Evolutionary conservation across 2,329 filamentous ascomycete genomes (phyloP).

Genomic region (Ramularia collo-cygni): DNA sequence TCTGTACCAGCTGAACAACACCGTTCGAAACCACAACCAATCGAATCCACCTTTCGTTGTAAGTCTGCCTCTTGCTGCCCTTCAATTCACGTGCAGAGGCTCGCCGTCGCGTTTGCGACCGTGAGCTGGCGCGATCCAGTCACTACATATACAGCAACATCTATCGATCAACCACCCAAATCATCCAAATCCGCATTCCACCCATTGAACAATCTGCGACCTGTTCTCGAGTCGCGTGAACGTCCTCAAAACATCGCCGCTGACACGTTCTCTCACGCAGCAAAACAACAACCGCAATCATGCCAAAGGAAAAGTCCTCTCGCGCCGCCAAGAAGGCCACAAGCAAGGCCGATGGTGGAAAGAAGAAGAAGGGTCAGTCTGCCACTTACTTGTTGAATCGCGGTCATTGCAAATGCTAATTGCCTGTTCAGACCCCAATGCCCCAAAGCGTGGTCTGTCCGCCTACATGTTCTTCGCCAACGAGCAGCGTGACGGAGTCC

Average conservation of each 20-base stretch:
- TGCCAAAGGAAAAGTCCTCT: slow-evolving; percentile 63
- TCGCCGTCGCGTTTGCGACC: slow-evolving; percentile 17
- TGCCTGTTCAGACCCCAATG: slow-evolving; percentile 72
- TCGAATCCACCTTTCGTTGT: slow-evolving; percentile 4
- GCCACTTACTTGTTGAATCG: slow-evolving; percentile 4
- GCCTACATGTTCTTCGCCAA: slow-evolving; percentile 99
- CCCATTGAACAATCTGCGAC: slow-evolving; percentile 2
- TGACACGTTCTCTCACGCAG: slow-evolving; percentile 5
- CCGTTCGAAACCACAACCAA: no score
- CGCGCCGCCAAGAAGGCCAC: slow-evolving; percentile 49
- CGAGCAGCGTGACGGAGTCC: slow-evolving; percentile 95
- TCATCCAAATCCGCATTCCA: slow-evolving; percentile 8
- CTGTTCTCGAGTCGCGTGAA: slow-evolving; percentile 1
- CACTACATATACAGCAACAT: slow-evolving; percentile 7
- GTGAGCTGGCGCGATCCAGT: slow-evolving; percentile 8
- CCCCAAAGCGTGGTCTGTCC: slow-evolving; percentile 97
- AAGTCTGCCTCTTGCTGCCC: slow-evolving; percentile 4
- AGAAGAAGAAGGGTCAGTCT: slow-evolving; percentile 65
- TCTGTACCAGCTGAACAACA: no score
- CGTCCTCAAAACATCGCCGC: slow-evolving; percentile 3
- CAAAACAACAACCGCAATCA: slow-evolving; percentile 36
- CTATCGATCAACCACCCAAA: slow-evolving; percentile 1
- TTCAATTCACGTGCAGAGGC: slow-evolving; percentile 11
- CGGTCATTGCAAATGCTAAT: slow-evolving; percentile 13
- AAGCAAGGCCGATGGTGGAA: slow-evolving; percentile 43